Evolutionary conservation across 2,329 filamentous ascomycete genomes (phyloP).

Genomic region (Teratosphaeria viscida): DNA sequence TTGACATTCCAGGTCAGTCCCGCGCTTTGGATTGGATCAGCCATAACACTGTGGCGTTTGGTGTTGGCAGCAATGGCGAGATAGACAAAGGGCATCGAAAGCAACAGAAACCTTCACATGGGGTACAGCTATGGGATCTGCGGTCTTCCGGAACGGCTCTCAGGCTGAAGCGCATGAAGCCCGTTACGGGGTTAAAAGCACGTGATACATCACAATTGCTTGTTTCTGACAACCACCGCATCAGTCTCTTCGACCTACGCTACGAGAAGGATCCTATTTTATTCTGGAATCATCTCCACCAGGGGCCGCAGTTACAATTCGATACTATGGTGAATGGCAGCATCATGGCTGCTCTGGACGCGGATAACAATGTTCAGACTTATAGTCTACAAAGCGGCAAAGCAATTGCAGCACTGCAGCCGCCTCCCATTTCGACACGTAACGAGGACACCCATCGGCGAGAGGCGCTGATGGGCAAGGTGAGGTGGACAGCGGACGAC

Average conservation of each 20-base stretch:
- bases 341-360: constrained; percentile 14
- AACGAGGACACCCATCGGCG: background rate
- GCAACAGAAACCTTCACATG: background rate
- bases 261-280: constrained; percentile 5
- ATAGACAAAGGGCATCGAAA: background rate
- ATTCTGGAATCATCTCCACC: constrained; percentile 5
- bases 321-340: constrained; percentile 2
- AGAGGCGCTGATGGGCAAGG: constrained; percentile 4
- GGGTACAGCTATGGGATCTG: constrained; percentile 21
- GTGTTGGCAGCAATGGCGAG: background rate
- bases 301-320: constrained; percentile 8
- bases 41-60: constrained; percentile 17
- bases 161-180: constrained; percentile 2
- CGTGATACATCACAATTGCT: constrained; percentile 6
- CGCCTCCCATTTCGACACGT: background rate
- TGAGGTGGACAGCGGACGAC: constrained; percentile 12
- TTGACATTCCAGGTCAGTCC: constrained; percentile 4
- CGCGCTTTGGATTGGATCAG: constrained; percentile 17
- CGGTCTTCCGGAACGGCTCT: constrained; percentile 6
- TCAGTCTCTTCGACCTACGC: constrained; percentile 11
- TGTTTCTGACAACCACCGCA: constrained; percentile 6
- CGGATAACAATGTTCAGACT: constrained; percentile 12
- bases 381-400: constrained; percentile 13
- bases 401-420: constrained; percentile 8
- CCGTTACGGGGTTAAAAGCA: constrained; percentile 8